These are phyloP conservation scores for Yamadazyma buinensis DNA, from an alignment of 1,139 yeast genomes.

Conservation along the genomic window DNA sequence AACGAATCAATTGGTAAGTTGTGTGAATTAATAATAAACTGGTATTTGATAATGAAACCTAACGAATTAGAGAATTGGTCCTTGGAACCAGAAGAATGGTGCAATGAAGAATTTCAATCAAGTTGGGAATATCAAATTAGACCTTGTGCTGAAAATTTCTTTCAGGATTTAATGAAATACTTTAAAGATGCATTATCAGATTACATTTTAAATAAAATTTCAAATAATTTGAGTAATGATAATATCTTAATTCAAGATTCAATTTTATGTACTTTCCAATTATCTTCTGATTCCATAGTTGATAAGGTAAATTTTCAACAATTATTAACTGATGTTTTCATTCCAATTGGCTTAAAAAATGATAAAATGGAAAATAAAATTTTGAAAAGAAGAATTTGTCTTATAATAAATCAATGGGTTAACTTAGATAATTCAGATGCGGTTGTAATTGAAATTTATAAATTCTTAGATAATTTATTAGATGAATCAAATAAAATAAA, in stretches of 20 bases:
- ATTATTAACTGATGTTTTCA: constrained; percentile 52
- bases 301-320: constrained; percentile 63
- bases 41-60: constrained; percentile 72
- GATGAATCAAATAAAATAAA: constrained; percentile 36
- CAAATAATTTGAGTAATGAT: constrained; percentile 45
- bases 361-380: constrained; percentile 51
- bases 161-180: constrained; percentile 65
- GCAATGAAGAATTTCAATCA: constrained; percentile 70
- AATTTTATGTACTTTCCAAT: constrained; percentile 74
- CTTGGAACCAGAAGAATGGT: constrained; percentile 89
- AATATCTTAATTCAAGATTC: constrained; percentile 74
- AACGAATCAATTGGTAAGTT: constrained; percentile 52
- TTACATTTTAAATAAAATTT: constrained; percentile 61
- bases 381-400: constrained; percentile 72
- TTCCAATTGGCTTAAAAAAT: constrained; percentile 60
- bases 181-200: constrained; percentile 62
- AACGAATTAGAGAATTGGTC: constrained; percentile 79
- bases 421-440: constrained; percentile 59
- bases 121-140: constrained; percentile 84
- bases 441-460: constrained; percentile 58
- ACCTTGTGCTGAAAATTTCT: constrained; percentile 85
- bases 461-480: constrained; percentile 46
- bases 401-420: constrained; percentile 80
- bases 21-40: constrained; percentile 62
- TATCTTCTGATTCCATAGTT: constrained; percentile 64